Conservation (phyloP, 331 rosid genomes). For the Quercus tomentella region DNA sequence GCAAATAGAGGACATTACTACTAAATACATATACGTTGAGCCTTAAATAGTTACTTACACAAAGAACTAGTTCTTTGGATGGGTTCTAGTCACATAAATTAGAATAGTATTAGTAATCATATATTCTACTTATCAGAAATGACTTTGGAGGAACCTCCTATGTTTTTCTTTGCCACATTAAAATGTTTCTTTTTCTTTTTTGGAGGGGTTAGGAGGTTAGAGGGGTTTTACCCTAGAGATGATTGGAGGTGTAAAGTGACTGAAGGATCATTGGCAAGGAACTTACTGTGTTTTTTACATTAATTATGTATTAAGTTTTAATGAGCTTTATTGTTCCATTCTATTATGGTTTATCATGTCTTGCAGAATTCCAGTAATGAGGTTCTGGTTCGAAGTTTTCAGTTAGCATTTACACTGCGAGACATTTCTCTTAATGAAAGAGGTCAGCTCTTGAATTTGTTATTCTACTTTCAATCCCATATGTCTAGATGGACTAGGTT, state of each 20-base stretch:
- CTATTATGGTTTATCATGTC: conserved; percentile 3
- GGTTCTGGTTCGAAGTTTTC: conserved; percentile 78
- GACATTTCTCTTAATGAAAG: conserved; percentile 60
- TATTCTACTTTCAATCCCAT: neutral
- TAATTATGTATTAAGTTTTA: neutral
- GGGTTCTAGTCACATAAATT: neutral
- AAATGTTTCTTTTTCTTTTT: too few species aligned
- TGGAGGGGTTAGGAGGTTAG: too few species aligned
- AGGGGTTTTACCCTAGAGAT: too few species aligned
- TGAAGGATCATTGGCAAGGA: too few species aligned
- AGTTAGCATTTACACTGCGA: conserved; percentile 82
- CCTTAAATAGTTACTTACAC: neutral
- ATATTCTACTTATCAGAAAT: neutral
- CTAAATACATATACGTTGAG: neutral
- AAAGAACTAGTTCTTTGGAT: neutral
- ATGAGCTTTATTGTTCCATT: neutral
- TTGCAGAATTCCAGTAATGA: conserved; percentile 78
- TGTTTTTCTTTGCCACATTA: neutral
- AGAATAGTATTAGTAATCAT: neutral
- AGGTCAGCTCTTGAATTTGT: conserved; percentile 48
- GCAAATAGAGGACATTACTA: neutral
- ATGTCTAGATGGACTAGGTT: conserved; percentile 5
- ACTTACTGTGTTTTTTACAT: conserved; percentile 1
- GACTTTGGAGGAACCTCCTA: neutral
- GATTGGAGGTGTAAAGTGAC: too few species aligned